These are phyloP conservation scores for Annulohypoxylon stygium DNA, from an alignment of 495 filamentous ascomycete genomes.

Conservation along the genomic window DNA sequence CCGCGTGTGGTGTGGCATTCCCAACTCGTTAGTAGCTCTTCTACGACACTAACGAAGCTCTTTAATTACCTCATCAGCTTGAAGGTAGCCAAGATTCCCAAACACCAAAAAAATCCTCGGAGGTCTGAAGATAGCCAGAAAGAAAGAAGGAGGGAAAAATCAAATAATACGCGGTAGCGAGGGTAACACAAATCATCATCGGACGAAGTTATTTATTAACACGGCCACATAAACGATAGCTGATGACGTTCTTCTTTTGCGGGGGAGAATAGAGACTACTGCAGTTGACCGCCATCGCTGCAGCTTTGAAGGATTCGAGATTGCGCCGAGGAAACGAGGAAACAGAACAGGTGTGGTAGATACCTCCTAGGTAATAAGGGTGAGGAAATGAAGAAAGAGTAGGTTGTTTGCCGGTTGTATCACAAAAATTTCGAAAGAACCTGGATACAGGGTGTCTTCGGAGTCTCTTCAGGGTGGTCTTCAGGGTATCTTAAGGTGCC, in stretches of 20 bases:
- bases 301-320: constrained; percentile 42
- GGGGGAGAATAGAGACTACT: constrained; percentile 36
- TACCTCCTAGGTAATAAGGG: constrained; percentile 1
- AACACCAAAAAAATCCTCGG: neutral
- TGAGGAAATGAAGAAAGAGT: constrained; percentile 31
- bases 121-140: neutral
- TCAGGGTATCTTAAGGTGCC: constrained; percentile 31
- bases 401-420: constrained; percentile 48
- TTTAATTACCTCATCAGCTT: constrained; percentile 35
- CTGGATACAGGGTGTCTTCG: constrained; percentile 41
- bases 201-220: constrained; percentile 2
- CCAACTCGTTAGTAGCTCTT: neutral
- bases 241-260: constrained; percentile 30
- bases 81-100: neutral
- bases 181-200: constrained; percentile 6
- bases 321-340: constrained; percentile 35
- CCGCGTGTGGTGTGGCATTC: constrained; percentile 6
- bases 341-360: constrained; percentile 3
- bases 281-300: constrained; percentile 42
- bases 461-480: constrained; percentile 18
- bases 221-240: constrained; percentile 2
- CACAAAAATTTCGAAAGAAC: constrained; percentile 48
- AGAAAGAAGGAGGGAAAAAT: no score
- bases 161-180: constrained; percentile 1
- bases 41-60: constrained; percentile 17